Base-by-base conservation (phyloP, 2,329 filamentous ascomycete species). In the Botrytis byssoidea region DNA sequence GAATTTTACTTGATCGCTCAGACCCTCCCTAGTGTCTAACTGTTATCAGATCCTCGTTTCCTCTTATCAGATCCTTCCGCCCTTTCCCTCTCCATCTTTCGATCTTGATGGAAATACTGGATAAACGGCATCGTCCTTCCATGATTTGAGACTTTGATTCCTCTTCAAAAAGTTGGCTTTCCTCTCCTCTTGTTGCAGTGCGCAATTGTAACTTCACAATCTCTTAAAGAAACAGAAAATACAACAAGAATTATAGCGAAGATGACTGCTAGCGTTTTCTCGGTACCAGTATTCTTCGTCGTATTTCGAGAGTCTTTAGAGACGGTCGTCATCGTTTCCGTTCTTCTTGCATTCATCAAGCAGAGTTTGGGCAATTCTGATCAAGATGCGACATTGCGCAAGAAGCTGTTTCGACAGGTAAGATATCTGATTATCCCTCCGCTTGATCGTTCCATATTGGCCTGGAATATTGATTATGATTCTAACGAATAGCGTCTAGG, bases 281-380 rank as follows among this genome's bases (percentile, higher is more conserved):
- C 92, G 76, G 89, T 94, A 35, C 92, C 92, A 77, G 89, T 97
- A 72, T 97, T 97, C 85, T 95, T 97, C 85, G 93, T 97, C 82
- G 91, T 93, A 83, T 96, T 97, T 82, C 90, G 94, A 80, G 94
- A 97, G 84, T 90, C 90, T 60, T 85, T 97, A 66, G 94, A 97
- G 85, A 92, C 92, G 0, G 91, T 88, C 79, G 94, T 97, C 80
- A 93, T 97, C 78, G 90, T 97, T 76, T 95, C 94, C 0, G 92
- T 97, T n/a, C 85, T 97, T 48, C 88, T 97, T 59, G 90, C 93
- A 35, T 97, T 96, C 81, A 84, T 97, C 74, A 96, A 95, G 82
- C 92, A 96, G 82, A 93, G 91, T 4, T 87, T 97, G 55, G 85
- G 85, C 74, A 89, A 89, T 0, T 88, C 90, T 9, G 86, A 90